Base-by-base conservation (phyloP, 2,329 filamentous ascomycete genomes). In the Penicillium sp. region DNA sequence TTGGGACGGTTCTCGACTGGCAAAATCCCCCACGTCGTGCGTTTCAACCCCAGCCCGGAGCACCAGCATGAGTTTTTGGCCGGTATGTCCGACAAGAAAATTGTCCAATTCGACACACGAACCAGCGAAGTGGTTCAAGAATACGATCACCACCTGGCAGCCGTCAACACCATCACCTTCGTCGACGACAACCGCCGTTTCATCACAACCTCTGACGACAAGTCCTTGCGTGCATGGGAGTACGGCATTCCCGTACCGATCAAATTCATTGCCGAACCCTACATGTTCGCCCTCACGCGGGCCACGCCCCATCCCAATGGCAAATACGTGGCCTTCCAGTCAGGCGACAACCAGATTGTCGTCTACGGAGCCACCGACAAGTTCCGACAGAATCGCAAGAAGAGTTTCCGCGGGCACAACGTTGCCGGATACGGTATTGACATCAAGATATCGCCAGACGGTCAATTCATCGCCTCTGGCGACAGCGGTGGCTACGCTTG, bases 31-130 rank as follows among this genome's bases (percentile, higher is more conserved):
- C 94, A 99, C 68, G 92, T 96, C 46, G 80, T 99, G 62, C 87
- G 89, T 61, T 97, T 97, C 80, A 95, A 97, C 73, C 92, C 92
- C 0, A 83, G 85, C 44, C 77, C 81, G 0, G 85, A 88, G 48
- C 84, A 87, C 60, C 83, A 86, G 8, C 88, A 94, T 69, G 92
- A 97, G 71, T 99, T 99, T 73, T 75, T 99, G 50, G 92, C 91
- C 1, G 94, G 94, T 65, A 95, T 97, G 90, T 94, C 90, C 33
- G 92, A 99, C 74, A 99, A 99, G 79, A 96, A 96, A 79, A 99
- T 99, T 62, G 82, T 99, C 38, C 94, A 99, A 69, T 99, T 95
- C 73, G 94, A 99, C 72, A 92, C 86, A 2, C 84, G 95, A 25
- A 85, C 86, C 6, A 84, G 84, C 60, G 85, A 95, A 64, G 81